A percentile compares a stretch with the other conserved stretches of the same genome.
phyloP scores from a whole-genome alignment of 192 early-diverging fungal species.

The Coemansia sp. region DNA sequence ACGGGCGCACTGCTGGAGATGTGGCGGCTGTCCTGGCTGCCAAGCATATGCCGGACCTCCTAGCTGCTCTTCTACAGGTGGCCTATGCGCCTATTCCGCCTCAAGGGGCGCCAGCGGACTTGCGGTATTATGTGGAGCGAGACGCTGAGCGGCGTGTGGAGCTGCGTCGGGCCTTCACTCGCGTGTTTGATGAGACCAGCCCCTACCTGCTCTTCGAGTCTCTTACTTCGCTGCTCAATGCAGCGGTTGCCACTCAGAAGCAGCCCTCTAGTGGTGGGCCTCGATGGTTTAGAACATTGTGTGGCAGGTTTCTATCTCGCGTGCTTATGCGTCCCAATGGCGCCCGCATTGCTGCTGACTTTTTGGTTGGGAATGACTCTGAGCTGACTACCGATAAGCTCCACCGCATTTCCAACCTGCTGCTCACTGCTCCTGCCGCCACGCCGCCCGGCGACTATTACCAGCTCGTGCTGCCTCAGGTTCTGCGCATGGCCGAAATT shows the following conservation, averaged over 20 bases:
- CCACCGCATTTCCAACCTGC: conserved; percentile 28
- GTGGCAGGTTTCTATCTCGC: conserved; percentile 66
- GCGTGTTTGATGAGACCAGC: conserved; percentile 51
- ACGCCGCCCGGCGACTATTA: conserved; percentile 8
- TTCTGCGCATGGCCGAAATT: conserved; percentile 8
- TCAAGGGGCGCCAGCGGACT: neutral
- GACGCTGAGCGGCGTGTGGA: conserved; percentile 10
- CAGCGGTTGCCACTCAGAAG: conserved; percentile 49
- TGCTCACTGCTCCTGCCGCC: conserved; percentile 31
- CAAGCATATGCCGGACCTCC: conserved; percentile 63
- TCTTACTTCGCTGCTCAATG: conserved; percentile 62
- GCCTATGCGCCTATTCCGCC: conserved; percentile 60
- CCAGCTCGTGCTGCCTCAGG: conserved; percentile 21
- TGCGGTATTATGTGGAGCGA: conserved; percentile 47
- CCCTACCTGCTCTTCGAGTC: conserved; percentile 62
- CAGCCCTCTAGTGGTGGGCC: conserved; percentile 19
- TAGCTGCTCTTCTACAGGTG: conserved; percentile 64
- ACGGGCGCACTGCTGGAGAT: conserved; percentile 50
- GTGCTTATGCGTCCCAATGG: conserved; percentile 66
- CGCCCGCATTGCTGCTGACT: conserved; percentile 63
- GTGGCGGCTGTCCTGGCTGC: conserved; percentile 57
- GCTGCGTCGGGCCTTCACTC: conserved; percentile 37
- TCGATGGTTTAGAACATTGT: conserved; percentile 64
- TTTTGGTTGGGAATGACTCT: conserved; percentile 60
- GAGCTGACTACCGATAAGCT: conserved; percentile 25